Evolutionary conservation across 2,329 filamentous ascomycete species (phyloP).

Genomic region (Sarocladiaceae sp.): DNA sequence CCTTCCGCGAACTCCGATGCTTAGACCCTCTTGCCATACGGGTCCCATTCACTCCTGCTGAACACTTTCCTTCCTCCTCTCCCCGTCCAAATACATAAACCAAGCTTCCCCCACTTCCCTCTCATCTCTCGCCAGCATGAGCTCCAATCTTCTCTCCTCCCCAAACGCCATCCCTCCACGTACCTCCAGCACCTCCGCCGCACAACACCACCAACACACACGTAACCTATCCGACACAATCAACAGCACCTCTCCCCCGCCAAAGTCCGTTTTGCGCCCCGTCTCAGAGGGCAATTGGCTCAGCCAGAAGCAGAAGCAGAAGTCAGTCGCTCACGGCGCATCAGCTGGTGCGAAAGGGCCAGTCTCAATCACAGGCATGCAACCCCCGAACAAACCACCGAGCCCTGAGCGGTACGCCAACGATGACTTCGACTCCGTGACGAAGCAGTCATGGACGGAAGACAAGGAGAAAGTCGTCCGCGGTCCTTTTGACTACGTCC

Average conservation of each 20-base stretch:
- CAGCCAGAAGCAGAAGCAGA: conserved; percentile 27
- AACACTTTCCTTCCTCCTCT: too few relatives aligned
- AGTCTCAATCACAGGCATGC: conserved; percentile 20
- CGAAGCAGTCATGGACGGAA: conserved; percentile 54
- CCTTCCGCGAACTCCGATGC: not conserved
- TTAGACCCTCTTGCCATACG: conserved; percentile 2
- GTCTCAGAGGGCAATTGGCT: conserved; percentile 60
- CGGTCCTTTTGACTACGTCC: conserved; percentile 76
- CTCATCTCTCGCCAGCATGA: conserved; percentile 3
- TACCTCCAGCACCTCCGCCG: conserved; percentile 54
- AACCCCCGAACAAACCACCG: conserved; percentile 28
- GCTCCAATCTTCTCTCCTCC: conserved; percentile 18
- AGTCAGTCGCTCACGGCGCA: conserved; percentile 7
- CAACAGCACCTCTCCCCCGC: conserved; percentile 17
- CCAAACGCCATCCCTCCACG: conserved; percentile 66
- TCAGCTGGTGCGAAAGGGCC: not conserved
- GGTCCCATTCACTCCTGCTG: too few relatives aligned
- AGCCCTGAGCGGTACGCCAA: conserved; percentile 48
- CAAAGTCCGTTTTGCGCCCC: conserved; percentile 37
- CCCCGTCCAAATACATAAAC: not conserved
- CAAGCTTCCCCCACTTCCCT: not conserved
- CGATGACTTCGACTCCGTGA: conserved; percentile 48
- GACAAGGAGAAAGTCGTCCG: conserved; percentile 73
- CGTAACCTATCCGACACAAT: conserved; percentile 17
- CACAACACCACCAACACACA: too few relatives aligned